phyloP scores from a whole-genome alignment of 257 asterid genomes.

The Rhazya stricta region DNA sequence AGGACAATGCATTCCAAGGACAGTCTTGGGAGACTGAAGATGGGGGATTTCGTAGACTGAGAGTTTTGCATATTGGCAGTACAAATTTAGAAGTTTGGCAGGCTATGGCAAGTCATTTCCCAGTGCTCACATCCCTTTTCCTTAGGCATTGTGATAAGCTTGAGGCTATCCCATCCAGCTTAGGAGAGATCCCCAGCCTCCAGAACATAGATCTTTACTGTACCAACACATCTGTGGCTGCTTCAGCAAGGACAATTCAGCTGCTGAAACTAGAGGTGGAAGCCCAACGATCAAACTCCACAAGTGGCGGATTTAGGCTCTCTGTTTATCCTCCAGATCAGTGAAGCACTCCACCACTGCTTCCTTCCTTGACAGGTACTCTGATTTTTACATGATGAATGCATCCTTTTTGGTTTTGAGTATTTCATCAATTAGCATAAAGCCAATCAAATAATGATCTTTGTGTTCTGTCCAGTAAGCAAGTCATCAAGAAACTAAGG shows the following conservation, averaged over 20 bases:
- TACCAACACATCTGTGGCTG: conserved; percentile 17
- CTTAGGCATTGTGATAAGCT: conserved; percentile 20
- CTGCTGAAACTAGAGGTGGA: conserved; percentile 1
- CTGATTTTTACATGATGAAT: no score
- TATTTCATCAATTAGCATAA: no score
- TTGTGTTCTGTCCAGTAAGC: no score
- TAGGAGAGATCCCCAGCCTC: conserved; percentile 20
- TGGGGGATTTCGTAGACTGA: no score
- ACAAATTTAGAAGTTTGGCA: conserved; percentile 16
- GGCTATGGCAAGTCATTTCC: conserved; percentile 17
- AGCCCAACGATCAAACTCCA: neutral
- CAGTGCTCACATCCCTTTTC: conserved; percentile 11
- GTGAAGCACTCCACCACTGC: no score
- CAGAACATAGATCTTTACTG: conserved; percentile 13
- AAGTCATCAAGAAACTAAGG: no score
- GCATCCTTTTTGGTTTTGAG: no score
- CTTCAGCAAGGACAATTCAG: conserved; percentile 18
- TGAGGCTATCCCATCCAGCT: conserved; percentile 9
- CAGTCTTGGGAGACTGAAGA: no score
- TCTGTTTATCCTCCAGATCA: conserved; percentile 18
- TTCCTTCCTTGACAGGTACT: no score
- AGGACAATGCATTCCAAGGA: no score
- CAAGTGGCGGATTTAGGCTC: conserved; percentile 10
- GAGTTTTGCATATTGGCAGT: no score
- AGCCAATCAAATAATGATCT: no score